Evolutionary conservation across 805 yeast genomes (phyloP), one percentile per base, ranked within the genome.

Genomic region (Yarrowia osloensis): DNA sequence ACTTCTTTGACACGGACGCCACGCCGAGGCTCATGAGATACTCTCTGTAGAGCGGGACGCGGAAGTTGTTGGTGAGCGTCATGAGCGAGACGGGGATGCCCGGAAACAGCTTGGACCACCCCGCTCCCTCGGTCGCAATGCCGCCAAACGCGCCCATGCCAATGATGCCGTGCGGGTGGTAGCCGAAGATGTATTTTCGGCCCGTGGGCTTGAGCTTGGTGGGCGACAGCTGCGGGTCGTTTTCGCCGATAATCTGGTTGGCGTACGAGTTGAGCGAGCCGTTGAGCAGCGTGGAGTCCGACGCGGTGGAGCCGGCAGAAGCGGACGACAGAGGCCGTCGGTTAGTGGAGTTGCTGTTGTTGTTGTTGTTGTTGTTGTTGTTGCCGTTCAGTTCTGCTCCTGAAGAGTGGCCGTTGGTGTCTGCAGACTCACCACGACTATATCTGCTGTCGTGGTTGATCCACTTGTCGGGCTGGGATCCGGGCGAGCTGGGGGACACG

Each of bases 151-250:
- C 93, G 2, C 98, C 97, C 84, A 93, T 82, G 0, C 97, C 90
- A 13, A 93, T 92, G 17, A 94, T 93, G 0, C 99, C 99, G 76
- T 95, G 99, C 0, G 99, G 99, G 76, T 93, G 98, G 73, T 91
- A 88, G 0, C 97, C 96, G 77, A 94, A 94, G 1, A 94, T 85
- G 76, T 95, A 94, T 40, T 88, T 79, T 2, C 70, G 68, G 24
- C 78, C 78, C 2, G 76, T 71, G 3, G 74, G 68, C 22, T 67
- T 33, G 66, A 66, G 66, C n/a, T 44, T 61, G 31, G 66, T 61
- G 13, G 61, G 47, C 6, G 91, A 93, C 55, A 33, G 44, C 0
- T 91, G 94, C 5, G 42, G 39, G 40, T 22, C 44, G 47, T 37
- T 35, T 24, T 33, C 54, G n/a, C 66, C 66, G 22, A 61, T 46